phyloP scores from a whole-genome alignment of 768 basidiomycete species.

The Lactarius indigo region DNA sequence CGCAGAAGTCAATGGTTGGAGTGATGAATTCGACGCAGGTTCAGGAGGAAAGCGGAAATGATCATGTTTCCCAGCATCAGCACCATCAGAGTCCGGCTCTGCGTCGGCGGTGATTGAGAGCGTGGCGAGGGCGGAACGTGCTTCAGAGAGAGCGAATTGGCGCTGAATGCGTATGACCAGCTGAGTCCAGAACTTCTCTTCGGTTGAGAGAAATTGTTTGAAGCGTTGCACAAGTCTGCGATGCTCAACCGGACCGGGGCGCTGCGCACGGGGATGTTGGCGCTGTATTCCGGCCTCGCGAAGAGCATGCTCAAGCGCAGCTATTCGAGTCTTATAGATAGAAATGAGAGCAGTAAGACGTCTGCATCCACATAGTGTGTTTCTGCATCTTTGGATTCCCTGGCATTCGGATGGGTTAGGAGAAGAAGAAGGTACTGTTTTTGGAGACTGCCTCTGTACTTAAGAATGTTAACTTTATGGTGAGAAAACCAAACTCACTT shows the following conservation, averaged over 20 bases:
- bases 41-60: constrained; percentile 65
- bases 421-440: constrained; percentile 67
- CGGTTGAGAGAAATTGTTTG: constrained; percentile 81
- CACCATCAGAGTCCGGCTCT: constrained; percentile 32
- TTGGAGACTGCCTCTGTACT: constrained; percentile 49
- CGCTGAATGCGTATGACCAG: constrained; percentile 73
- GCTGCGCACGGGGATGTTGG: constrained; percentile 38
- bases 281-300: constrained; percentile 31
- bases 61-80: constrained; percentile 43
- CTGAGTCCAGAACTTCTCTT: constrained; percentile 89
- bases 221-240: constrained; percentile 87
- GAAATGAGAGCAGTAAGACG: constrained; percentile 83
- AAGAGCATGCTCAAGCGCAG: constrained; percentile 49
- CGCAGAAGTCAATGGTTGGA: constrained; percentile 37
- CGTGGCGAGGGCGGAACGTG: constrained; percentile 49
- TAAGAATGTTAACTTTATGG: constrained; percentile 23
- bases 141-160: constrained; percentile 67
- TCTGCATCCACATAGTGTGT: constrained; percentile 91
- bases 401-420: constrained; percentile 62
- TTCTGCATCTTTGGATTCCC: constrained; percentile 75
- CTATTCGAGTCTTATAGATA: constrained; percentile 73
- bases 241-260: constrained; percentile 69
- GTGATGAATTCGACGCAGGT: constrained; percentile 34
- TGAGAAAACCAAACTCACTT: constrained; percentile 50
- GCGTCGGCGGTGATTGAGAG: constrained; percentile 51